Conservation (phyloP, 257 asterid species). For the Datura wrightii region DNA sequence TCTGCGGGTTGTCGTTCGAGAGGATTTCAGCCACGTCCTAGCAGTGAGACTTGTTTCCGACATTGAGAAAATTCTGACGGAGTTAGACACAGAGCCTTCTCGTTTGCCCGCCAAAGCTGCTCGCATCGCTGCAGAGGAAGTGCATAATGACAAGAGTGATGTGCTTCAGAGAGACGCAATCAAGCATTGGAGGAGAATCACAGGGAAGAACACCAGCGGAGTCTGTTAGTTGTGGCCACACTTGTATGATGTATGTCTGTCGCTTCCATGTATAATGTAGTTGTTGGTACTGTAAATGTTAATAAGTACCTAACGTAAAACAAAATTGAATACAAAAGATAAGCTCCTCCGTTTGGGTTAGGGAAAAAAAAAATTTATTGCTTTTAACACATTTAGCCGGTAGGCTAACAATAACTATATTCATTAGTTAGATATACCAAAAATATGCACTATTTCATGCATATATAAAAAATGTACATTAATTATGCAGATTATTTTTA, state of each 20-base stretch:
- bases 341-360: too few relatives aligned
- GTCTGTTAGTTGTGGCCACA: slow-evolving; percentile 49
- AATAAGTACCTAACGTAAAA: too few relatives aligned
- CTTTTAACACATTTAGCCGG: too few relatives aligned
- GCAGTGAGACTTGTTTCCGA: slow-evolving; percentile 67
- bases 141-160: slow-evolving; percentile 20
- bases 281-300: too few relatives aligned
- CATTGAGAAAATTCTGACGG: slow-evolving; percentile 57
- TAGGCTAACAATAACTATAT: too few relatives aligned
- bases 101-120: slow-evolving; percentile 40
- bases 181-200: slow-evolving; percentile 61
- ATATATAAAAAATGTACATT: too few relatives aligned
- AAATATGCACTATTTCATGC: too few relatives aligned
- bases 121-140: slow-evolving; percentile 39
- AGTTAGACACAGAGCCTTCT: slow-evolving; percentile 57
- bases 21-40: slow-evolving; percentile 66
- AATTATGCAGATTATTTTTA: too few relatives aligned
- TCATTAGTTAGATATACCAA: too few relatives aligned
- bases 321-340: too few relatives aligned
- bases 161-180: slow-evolving; percentile 44
- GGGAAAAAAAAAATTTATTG: too few relatives aligned
- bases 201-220: slow-evolving; percentile 63
- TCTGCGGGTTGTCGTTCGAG: slow-evolving; percentile 67
- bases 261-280: too few relatives aligned
- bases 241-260: not conserved